Evolutionary conservation across 306 rosid species (phyloP).

Genomic region (Cucurbita maxima): DNA sequence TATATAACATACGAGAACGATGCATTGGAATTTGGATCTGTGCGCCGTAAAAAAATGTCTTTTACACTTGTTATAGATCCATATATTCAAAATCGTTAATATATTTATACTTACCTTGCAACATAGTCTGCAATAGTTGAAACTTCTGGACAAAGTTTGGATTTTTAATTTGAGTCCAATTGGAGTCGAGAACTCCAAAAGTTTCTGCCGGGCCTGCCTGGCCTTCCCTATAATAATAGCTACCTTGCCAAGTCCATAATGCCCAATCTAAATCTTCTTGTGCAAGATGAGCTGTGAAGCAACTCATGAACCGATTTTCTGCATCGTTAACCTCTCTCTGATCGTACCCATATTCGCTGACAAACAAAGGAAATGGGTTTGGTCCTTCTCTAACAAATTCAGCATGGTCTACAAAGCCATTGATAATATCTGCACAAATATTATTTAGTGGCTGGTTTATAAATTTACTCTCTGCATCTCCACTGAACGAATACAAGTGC

Average conservation of each 20-base stretch:
- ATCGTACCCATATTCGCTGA: slow-evolving; percentile 33
- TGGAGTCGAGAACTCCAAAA: slow-evolving; percentile 17
- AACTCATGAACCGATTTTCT: slow-evolving; percentile 14
- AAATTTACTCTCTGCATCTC: neutral
- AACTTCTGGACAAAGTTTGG: slow-evolving; percentile 17
- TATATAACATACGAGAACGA: slow-evolving; percentile 16
- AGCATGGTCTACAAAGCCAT: slow-evolving; percentile 13
- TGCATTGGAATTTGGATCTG: slow-evolving; percentile 29
- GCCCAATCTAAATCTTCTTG: slow-evolving; percentile 37
- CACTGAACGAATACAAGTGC: slow-evolving; percentile 31
- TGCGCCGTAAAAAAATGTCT: neutral
- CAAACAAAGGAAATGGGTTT: slow-evolving; percentile 16
- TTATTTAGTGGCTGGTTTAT: slow-evolving; percentile 25
- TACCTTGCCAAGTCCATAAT: slow-evolving; percentile 37
- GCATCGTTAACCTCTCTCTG: slow-evolving; percentile 2
- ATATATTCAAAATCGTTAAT: neutral
- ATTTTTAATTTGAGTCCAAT: slow-evolving; percentile 19
- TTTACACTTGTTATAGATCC: neutral
- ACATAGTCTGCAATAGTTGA: slow-evolving; percentile 19
- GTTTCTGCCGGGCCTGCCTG: neutral
- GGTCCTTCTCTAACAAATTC: slow-evolving; percentile 21
- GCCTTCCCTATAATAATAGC: slow-evolving; percentile 23
- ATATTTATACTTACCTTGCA: slow-evolving; percentile 16
- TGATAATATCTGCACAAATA: slow-evolving; percentile 19
- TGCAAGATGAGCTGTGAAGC: slow-evolving; percentile 28